A percentile compares a stretch with the other conserved stretches of the same genome.
Evolutionary conservation across 768 basidiomycete genomes (phyloP).

Genomic region (Calocybe gangraenosa): DNA sequence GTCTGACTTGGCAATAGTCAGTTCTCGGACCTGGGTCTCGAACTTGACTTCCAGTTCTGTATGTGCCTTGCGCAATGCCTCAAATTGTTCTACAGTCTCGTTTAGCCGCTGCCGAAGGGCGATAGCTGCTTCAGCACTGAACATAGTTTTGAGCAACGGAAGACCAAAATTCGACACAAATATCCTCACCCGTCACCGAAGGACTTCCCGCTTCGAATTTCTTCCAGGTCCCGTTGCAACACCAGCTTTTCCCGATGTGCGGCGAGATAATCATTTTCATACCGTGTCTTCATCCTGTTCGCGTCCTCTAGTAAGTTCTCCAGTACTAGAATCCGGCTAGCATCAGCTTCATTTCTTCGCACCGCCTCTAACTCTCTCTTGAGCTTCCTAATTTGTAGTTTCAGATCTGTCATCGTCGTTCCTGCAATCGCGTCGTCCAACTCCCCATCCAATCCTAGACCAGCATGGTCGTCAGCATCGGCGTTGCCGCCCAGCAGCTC

Average conservation of each 20-base stretch:
- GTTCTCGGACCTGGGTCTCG: slow-evolving; percentile 57
- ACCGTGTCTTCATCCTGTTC: slow-evolving; percentile 83
- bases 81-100: slow-evolving; percentile 81
- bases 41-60: slow-evolving; percentile 68
- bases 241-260: slow-evolving; percentile 81
- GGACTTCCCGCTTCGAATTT: slow-evolving; percentile 84
- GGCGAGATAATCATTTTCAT: slow-evolving; percentile 83
- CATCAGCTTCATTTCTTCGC: slow-evolving; percentile 70
- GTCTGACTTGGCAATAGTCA: slow-evolving; percentile 84
- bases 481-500: slow-evolving; percentile 28
- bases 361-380: slow-evolving; percentile 76
- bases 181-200: slow-evolving; percentile 70
- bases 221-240: slow-evolving; percentile 78
- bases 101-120: slow-evolving; percentile 85
- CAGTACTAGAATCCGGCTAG: slow-evolving; percentile 75
- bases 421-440: slow-evolving; percentile 83
- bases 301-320: slow-evolving; percentile 92
- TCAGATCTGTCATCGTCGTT: slow-evolving; percentile 88
- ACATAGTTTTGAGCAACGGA: slow-evolving; percentile 3
- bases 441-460: slow-evolving; percentile 74
- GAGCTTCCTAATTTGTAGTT: slow-evolving; percentile 79
- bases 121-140: slow-evolving; percentile 80
- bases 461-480: slow-evolving; percentile 34
- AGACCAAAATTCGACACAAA: not conserved
- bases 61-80: slow-evolving; percentile 62